phyloP scores from a whole-genome alignment of 2,329 filamentous ascomycete genomes.

The Epichloe festucae region DNA sequence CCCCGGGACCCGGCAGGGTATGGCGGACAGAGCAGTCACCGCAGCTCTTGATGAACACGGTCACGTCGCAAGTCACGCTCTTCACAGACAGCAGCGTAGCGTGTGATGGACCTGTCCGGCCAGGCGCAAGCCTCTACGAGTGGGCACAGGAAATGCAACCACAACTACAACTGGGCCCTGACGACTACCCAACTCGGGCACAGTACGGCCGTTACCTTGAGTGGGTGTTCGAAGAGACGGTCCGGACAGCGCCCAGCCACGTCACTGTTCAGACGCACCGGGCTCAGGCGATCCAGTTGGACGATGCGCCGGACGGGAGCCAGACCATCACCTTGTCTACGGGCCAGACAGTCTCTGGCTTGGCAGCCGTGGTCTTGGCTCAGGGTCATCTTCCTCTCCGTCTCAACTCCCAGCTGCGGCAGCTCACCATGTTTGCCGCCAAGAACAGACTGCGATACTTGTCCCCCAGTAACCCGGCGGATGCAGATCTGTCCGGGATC shows the following conservation, averaged over 20 bases:
- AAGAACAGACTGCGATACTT: neutral
- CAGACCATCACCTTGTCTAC: conserved; percentile 2
- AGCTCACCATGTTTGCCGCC: neutral
- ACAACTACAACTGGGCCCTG: conserved; percentile 1
- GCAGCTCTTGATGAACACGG: conserved; percentile 5
- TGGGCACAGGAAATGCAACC: conserved; percentile 1
- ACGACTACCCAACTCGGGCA: conserved; percentile 4
- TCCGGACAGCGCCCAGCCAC: conserved; percentile 1
- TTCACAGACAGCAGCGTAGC: conserved; percentile 3
- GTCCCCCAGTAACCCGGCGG: conserved; percentile 1
- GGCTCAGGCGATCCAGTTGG: neutral
- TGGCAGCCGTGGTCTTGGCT: conserved; percentile 2
- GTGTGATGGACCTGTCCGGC: conserved; percentile 3
- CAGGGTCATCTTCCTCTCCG: conserved; percentile 3
- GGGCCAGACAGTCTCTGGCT: neutral
- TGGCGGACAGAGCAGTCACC: conserved; percentile 5
- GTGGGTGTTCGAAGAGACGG: conserved; percentile 3
- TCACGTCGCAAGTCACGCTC: conserved; percentile 5
- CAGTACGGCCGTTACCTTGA: conserved; percentile 4
- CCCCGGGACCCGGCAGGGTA: conserved; percentile 1
- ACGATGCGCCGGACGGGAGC: neutral
- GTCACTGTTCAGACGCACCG: neutral
- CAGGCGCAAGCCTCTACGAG: conserved; percentile 4
- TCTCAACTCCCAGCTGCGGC: neutral
- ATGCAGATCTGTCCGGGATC: conserved; percentile 1